Base-by-base conservation (phyloP, 2,329 filamentous ascomycete genomes). In the Apiospora malaysiana region DNA sequence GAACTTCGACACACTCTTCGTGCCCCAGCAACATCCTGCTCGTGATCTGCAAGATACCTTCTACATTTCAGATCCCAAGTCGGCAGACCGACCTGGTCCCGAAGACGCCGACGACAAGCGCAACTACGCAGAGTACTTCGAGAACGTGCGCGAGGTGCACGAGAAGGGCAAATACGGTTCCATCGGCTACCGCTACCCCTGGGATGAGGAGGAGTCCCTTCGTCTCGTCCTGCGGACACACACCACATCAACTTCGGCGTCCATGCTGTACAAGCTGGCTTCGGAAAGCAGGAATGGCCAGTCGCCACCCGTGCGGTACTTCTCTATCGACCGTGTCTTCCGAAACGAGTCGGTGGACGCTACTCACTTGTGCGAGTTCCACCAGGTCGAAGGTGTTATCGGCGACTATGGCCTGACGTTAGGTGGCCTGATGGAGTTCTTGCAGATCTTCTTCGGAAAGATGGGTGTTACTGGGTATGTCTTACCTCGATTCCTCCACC, bases 261-360 rank as follows among this genome's bases (percentile, higher is more conserved):
- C 93, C 78, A 94, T 97, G 86, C 89, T 99, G 75, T 92, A 97
- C 84, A 94, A 94, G 79, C 89, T 99, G 69, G 94, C 96, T 40
- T 89, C 92, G 70, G 89, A 93, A 79, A 92, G 93, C 18, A 93
- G 94, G 6, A 88, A 91, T 76, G 89, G 89, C 66, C 84, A 85
- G 69, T 87, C 88, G 66, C 88, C 87, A 21, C 88, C 90, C 46
- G 94, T 94, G n/a, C 91, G 95, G 73, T 98, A 97, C 86, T 99
- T 99, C 87, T 97, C 94, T 73, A 99, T 99, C 80, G 96, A 99
- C 83, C 91, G 96, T 70, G 96, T 99, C 72, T 99, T 99, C 91
- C 91, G 73, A 75, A 99, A 99, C 82, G 96, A 99, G 84, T 94
- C 94, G 2, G 95, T 99, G 71, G 96, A 99, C 79, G 95, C 95